phyloP scores from a whole-genome alignment of 441 rosid genomes.

The Aquilaria agallochum region DNA sequence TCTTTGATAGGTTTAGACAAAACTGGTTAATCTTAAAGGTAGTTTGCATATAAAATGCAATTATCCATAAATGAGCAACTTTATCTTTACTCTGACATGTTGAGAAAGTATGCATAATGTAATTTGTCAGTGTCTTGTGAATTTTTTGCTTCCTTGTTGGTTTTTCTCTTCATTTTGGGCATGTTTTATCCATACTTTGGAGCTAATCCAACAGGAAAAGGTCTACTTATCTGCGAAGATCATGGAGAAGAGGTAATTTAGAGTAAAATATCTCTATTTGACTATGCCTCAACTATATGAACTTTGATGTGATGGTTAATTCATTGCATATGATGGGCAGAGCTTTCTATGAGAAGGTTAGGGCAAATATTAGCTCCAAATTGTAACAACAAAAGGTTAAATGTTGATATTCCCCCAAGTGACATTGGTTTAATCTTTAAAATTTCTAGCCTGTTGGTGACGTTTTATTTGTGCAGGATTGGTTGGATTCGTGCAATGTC shows the following conservation, averaged over 20 bases:
- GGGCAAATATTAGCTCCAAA: conserved; percentile 38
- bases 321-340: conserved; percentile 29
- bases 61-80: no score
- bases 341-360: conserved; percentile 47
- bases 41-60: no score
- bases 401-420: conserved; percentile 7
- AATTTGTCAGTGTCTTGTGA: background rate
- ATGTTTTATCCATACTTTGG: conserved; percentile 33
- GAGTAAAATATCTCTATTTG: conserved; percentile 1
- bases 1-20: no score
- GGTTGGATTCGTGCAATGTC: conserved; percentile 32
- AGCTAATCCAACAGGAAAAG: conserved; percentile 61
- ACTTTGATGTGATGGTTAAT: conserved; percentile 6
- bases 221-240: conserved; percentile 43
- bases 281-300: background rate
- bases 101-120: background rate
- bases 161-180: conserved; percentile 1
- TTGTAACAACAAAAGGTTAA: conserved; percentile 61
- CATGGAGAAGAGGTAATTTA: conserved; percentile 43
- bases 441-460: conserved; percentile 1
- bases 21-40: no score
- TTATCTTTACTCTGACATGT: background rate
- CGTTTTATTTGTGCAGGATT: conserved; percentile 35
- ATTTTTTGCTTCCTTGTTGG: background rate
- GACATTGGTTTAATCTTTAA: conserved; percentile 10